These are phyloP conservation scores for Theileria annulata DNA, from an alignment of 169 alveolate genomes.

Conservation along the genomic window DNA sequence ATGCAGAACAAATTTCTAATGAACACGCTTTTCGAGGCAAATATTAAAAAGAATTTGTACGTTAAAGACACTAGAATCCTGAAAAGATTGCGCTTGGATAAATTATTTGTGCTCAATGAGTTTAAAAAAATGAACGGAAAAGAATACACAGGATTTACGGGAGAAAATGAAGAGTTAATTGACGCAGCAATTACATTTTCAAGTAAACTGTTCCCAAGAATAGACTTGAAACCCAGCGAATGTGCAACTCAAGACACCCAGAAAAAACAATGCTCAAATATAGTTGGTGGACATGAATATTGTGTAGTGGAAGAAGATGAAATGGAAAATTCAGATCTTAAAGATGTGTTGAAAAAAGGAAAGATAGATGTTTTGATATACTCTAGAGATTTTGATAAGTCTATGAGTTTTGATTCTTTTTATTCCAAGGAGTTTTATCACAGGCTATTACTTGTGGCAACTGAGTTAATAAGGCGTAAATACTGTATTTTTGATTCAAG, in stretches of 20 bases:
- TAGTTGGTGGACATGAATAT: too few species aligned
- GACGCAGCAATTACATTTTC: constrained; percentile 25
- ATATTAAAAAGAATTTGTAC: constrained; percentile 17
- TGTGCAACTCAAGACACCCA: constrained; percentile 1
- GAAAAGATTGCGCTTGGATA: background rate
- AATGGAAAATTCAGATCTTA: background rate
- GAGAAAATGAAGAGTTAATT: background rate
- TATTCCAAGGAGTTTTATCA: background rate
- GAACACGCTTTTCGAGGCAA: background rate
- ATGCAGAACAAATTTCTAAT: constrained; percentile 8
- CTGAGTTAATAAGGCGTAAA: background rate
- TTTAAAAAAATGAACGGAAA: background rate
- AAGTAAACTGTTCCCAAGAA: constrained; percentile 46
- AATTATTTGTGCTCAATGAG: background rate
- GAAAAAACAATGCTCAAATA: too few species aligned
- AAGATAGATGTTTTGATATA: background rate
- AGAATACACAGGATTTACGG: background rate
- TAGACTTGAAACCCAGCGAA: constrained; percentile 20
- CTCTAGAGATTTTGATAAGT: background rate
- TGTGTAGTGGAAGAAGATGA: background rate
- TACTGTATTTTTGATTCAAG: background rate
- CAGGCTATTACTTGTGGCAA: background rate
- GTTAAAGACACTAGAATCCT: background rate
- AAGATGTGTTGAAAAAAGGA: background rate
- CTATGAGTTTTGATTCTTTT: background rate